Evolutionary conservation across 306 rosid genomes (phyloP), one percentile per base, ranked within the genome.

Genomic region (Begonia peltatifolia): DNA sequence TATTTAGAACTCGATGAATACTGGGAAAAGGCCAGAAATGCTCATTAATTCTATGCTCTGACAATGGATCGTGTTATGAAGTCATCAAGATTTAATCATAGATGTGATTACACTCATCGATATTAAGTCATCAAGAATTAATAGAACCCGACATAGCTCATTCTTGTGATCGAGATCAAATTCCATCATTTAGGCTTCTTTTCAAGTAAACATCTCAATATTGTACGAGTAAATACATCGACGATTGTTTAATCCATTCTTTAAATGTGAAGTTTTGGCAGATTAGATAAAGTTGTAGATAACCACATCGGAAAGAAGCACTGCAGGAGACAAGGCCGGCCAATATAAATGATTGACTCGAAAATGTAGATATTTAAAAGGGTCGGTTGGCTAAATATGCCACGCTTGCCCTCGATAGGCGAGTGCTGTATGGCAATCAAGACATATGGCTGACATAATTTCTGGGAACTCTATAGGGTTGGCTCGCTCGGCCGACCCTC

Each of bases 301-400:
- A 11, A 44, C 62, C 75, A 79, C 84, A 80, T 74, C 63, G 84
- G 0, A 3, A 10, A 41, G 2, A 3, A 0, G 0, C 0, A 2
- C 1, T 1, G 3, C 11, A 12, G 8, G 12, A 10, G 15, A 3
- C 3, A 13, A 15, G 6, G 42, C 0, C 12, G 3, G 13, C 0
- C 1, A 0, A 0, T 71, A 71, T 66, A 76, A 76, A 59, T 41
- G 1, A 0, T 5, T 5, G 2, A 30, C 2, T 11, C 2, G 3
- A 10, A 0, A n/a, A n/a, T n/a, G n/a, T n/a, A n/a, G 0, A 0
- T 0, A 0, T 0, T 51, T 71, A 79, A 81, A 81, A 87, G 96
- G 88, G 94, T 81, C 86, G 67, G 86, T 69, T 77, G 93, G 93
- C 94, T 79, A 81, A 79, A 9, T 88, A 63, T 84, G 96, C 94